phyloP scores from a whole-genome alignment of 139 green algal genomes.

The Volvox africanus region DNA sequence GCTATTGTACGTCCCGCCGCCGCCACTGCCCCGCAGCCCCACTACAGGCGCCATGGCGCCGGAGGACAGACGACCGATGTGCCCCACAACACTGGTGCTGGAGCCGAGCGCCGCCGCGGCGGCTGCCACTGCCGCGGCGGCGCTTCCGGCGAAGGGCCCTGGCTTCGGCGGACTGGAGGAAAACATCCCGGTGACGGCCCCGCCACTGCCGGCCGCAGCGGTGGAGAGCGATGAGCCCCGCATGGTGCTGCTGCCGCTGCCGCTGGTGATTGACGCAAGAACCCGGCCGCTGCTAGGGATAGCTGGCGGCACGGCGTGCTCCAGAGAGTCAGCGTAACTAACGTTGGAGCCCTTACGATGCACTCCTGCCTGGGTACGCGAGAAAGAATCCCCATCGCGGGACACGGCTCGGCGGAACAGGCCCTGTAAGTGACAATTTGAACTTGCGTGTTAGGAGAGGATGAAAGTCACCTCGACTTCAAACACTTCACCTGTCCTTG shows the following conservation, averaged over 20 bases:
- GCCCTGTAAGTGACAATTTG: too few species aligned
- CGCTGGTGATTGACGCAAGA: background rate
- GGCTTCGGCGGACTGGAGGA: conserved; percentile 16
- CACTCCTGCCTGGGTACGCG: background rate
- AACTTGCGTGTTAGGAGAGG: too few species aligned
- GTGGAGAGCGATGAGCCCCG: background rate
- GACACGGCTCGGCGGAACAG: conserved; percentile 15
- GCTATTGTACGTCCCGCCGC: background rate
- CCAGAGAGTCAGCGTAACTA: background rate
- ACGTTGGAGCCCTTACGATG: background rate
- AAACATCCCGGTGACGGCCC: background rate
- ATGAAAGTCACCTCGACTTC: too few species aligned
- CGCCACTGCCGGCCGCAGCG: background rate
- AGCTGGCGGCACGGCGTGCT: background rate
- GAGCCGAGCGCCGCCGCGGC: conserved; percentile 20
- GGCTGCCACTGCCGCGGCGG: background rate
- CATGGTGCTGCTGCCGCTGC: background rate
- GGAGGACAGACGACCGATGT: background rate
- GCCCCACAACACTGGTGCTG: background rate
- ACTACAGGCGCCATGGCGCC: background rate
- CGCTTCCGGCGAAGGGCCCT: background rate
- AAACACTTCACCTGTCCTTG: too few species aligned
- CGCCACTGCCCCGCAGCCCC: background rate
- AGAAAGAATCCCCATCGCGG: conserved; percentile 34
- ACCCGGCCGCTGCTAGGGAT: too few species aligned